phyloP scores from a whole-genome alignment of 2,329 filamentous ascomycete genomes.

The Xylaria arbuscula region DNA sequence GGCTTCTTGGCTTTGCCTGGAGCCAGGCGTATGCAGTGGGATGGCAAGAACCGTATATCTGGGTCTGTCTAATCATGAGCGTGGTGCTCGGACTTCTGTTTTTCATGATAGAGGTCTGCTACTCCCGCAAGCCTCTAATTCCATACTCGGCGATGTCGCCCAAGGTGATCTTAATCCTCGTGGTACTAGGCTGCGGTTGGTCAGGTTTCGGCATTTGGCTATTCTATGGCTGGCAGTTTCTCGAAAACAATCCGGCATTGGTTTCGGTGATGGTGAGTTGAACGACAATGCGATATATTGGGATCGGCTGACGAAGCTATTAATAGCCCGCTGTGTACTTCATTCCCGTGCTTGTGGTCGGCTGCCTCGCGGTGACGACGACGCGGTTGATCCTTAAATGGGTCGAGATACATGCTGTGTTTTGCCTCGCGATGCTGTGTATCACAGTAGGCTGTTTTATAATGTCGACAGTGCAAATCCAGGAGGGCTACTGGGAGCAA shows the following conservation, averaged over 20 bases:
- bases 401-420: slow-evolving; percentile 49
- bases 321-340: slow-evolving; percentile 48
- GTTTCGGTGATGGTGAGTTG: slow-evolving; percentile 49
- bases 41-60: slow-evolving; percentile 68
- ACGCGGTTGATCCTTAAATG: slow-evolving; percentile 48
- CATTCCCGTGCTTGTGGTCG: slow-evolving; percentile 41
- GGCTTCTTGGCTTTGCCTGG: slow-evolving; percentile 75
- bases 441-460: slow-evolving; percentile 59
- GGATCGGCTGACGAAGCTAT: slow-evolving; percentile 31
- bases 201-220: slow-evolving; percentile 56
- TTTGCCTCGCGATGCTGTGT: slow-evolving; percentile 57
- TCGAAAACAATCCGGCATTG: slow-evolving; percentile 48
- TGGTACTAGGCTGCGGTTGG: slow-evolving; percentile 57
- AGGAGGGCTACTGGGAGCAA: slow-evolving; percentile 73
- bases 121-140: slow-evolving; percentile 59
- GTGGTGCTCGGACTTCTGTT: slow-evolving; percentile 65
- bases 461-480: slow-evolving; percentile 59
- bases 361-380: slow-evolving; percentile 46
- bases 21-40: slow-evolving; percentile 71
- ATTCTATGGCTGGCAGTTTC: slow-evolving; percentile 56
- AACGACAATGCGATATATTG: background rate
- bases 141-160: slow-evolving; percentile 58
- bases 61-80: slow-evolving; percentile 67
- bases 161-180: slow-evolving; percentile 59
- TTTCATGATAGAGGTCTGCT: slow-evolving; percentile 63